Conservation (phyloP, 441 rosid genomes). For the Croton laevigatus region DNA sequence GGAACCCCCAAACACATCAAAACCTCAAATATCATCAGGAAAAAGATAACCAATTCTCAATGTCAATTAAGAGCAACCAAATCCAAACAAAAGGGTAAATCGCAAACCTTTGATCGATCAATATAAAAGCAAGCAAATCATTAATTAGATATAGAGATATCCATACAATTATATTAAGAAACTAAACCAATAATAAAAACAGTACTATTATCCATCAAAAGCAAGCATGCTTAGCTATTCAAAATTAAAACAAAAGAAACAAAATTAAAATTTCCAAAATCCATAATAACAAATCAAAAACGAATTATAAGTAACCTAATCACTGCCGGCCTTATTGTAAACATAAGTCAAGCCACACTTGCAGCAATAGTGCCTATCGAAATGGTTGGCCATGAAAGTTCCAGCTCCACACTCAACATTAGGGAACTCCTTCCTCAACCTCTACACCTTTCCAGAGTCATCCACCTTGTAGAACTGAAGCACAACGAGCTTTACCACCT, state of each 20-base stretch:
- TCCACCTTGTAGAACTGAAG: slow-evolving; percentile 80
- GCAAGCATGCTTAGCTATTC: neutral
- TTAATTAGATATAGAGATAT: neutral
- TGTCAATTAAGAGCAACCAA: neutral
- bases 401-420: slow-evolving; percentile 82
- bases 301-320: slow-evolving; percentile 32
- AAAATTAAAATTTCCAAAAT: slow-evolving; percentile 1
- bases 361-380: slow-evolving; percentile 85
- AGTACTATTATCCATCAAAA: neutral
- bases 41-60: neutral
- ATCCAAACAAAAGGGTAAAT: too few species aligned
- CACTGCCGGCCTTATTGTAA: slow-evolving; percentile 74
- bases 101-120: too few species aligned
- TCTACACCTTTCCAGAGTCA: slow-evolving; percentile 70
- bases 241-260: slow-evolving; percentile 6
- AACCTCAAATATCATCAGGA: too few species aligned
- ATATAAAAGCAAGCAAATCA: neutral
- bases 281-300: slow-evolving; percentile 8
- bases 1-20: too few species aligned
- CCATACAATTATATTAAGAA: slow-evolving; percentile 3
- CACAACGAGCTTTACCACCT: slow-evolving; percentile 74
- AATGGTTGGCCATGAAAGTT: slow-evolving; percentile 85
- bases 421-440: slow-evolving; percentile 84
- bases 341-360: slow-evolving; percentile 86
- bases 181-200: slow-evolving; percentile 16